Base-by-base conservation (phyloP, 805 yeast genomes). In the Saccharomycopsis sp. region DNA sequence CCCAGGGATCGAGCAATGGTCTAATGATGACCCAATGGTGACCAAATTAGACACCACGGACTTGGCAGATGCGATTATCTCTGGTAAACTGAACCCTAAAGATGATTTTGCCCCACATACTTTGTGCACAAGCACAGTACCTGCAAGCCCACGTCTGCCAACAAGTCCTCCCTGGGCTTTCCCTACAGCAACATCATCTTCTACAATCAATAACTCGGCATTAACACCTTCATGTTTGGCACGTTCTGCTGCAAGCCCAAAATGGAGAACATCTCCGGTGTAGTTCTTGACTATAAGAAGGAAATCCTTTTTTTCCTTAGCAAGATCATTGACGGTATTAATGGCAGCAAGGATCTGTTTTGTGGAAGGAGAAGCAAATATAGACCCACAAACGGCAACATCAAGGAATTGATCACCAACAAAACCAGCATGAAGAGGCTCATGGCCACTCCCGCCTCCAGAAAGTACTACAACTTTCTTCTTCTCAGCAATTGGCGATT, bases 361-460 rank as follows among this genome's bases (percentile, higher is more conserved):
- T 0, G 97, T 89, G n/a, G 91, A 82, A 2, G 98, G 98, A 14
- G 97, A 89, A 0, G 97, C 97, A 75, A 92, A 92, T n/a, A 89
- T 79, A 56, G 86, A 83, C 42, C 98, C 98, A 56, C 91, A 83
- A 2, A 92, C 96, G 0, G 97, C 97, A 47, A 85, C 96, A 64
- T 88, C 89, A 47, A 92, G 71, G 64, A 87, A 73, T 54, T 96
- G 96, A 14, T 82, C 78, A 12, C 97, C 97, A 22, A 92, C 91
- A 69, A 84, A 92, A 0, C 97, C 97, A 7, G 89, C 92, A 67
- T 93, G 97, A 2, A 91, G 78, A 24, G 97, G 97, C 72, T 92
- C 98, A 68, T 92, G 98, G 53, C 98, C 98, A 14, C 92, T 84
- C 25, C 97, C 97, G 58, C 98, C 98, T 60, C 97, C 97, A 38